Evolutionary conservation across 2,329 filamentous ascomycete genomes (phyloP).

Genomic region (Diaporthe velutina): DNA sequence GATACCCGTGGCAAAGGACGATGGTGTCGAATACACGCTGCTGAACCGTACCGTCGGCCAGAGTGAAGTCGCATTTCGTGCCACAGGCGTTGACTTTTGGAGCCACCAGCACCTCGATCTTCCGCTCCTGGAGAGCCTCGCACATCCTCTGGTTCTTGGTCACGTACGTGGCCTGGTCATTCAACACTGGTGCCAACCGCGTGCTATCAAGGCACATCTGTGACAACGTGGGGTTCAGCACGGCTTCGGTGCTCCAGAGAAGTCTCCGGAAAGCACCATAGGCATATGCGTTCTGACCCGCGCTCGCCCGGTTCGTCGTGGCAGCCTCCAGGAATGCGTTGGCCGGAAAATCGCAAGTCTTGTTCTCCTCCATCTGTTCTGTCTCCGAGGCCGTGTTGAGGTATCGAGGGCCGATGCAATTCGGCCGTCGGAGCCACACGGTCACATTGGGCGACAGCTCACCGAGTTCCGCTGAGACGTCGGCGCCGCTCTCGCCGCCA

Average conservation of each 20-base stretch:
- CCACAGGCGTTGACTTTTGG: background rate
- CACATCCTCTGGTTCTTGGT: constrained; percentile 20
- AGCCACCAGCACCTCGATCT: constrained; percentile 4
- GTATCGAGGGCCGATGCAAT: constrained; percentile 8
- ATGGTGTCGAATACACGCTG: background rate
- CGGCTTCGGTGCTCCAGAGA: constrained; percentile 2
- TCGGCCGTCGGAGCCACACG: background rate
- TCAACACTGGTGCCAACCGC: background rate
- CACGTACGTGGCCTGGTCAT: constrained; percentile 14
- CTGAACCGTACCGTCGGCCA: background rate
- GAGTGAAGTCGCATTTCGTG: background rate
- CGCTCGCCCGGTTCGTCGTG: background rate
- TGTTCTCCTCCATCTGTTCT: background rate
- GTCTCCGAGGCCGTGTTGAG: constrained; percentile 3
- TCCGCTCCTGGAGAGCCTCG: background rate
- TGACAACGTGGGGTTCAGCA: constrained; percentile 5
- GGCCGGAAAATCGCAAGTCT: background rate
- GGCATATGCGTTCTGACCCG: background rate
- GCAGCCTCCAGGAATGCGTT: constrained; percentile 15
- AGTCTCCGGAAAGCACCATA: background rate
- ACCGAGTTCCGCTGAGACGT: constrained; percentile 10
- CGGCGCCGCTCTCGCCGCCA: constrained; percentile 2
- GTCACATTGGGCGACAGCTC: background rate
- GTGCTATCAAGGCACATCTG: background rate
- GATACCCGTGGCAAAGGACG: constrained; percentile 1